These are phyloP conservation scores for Tricholomella constricta DNA, from an alignment of 768 basidiomycete genomes.

Conservation along the genomic window DNA sequence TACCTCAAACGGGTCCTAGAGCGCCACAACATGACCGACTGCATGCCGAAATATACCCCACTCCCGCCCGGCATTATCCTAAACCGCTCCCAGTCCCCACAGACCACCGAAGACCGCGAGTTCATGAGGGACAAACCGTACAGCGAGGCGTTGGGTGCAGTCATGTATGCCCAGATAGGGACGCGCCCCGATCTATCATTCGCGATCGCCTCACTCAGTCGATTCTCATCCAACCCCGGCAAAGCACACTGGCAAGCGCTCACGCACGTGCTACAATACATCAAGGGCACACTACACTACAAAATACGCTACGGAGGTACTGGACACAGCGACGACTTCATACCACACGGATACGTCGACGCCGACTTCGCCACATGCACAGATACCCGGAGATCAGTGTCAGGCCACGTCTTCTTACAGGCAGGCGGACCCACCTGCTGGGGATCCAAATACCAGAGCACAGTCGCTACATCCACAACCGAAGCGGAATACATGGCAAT, in stretches of 20 bases:
- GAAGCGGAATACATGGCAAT: too few relatives aligned
- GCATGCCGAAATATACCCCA: conserved; percentile 12
- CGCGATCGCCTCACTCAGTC: too few relatives aligned
- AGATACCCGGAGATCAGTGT: neutral
- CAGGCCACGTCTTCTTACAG: neutral
- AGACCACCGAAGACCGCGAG: neutral
- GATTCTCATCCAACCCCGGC: too few relatives aligned
- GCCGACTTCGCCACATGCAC: neutral
- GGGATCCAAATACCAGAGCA: neutral
- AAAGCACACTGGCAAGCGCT: too few relatives aligned
- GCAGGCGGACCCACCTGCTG: neutral
- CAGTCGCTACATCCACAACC: neutral
- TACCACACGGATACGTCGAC: neutral
- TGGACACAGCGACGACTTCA: neutral
- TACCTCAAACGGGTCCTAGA: neutral
- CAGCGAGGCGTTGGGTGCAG: neutral
- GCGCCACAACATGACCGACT: conserved; percentile 27
- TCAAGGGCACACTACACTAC: too few relatives aligned
- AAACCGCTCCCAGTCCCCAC: neutral
- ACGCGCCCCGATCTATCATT: neutral
- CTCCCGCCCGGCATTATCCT: neutral
- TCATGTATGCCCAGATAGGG: too few relatives aligned
- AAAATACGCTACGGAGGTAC: too few relatives aligned
- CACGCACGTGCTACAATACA: too few relatives aligned
- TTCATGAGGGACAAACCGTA: neutral